Evolutionary conservation across 2,329 filamentous ascomycete genomes (phyloP).

Genomic region (Neonectria punicea): DNA sequence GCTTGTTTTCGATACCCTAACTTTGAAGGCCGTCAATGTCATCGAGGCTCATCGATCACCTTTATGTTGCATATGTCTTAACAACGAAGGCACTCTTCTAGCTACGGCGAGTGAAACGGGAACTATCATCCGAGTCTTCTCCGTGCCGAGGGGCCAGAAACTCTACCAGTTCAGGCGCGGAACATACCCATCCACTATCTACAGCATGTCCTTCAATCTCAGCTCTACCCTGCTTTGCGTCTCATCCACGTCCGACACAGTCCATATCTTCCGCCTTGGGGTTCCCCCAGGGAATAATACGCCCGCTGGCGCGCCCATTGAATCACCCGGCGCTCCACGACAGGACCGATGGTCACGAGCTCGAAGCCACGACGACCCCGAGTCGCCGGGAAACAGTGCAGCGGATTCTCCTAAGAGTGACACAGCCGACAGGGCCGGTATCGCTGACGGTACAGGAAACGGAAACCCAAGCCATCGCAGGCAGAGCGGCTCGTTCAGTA

Average conservation of each 20-base stretch:
- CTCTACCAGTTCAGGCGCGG: constrained; percentile 96
- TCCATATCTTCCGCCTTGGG: constrained; percentile 91
- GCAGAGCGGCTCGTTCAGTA: constrained; percentile 83
- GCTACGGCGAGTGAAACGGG: constrained; percentile 97
- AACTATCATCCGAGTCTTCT: constrained; percentile 96
- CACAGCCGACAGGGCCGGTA: constrained; percentile 50
- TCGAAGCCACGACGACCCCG: constrained; percentile 60
- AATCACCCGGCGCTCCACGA: constrained; percentile 54
- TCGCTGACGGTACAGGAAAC: constrained; percentile 41
- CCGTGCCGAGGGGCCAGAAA: constrained; percentile 89
- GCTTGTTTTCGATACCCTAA: constrained; percentile 89
- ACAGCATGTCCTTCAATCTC: constrained; percentile 98
- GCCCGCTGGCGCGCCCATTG: constrained; percentile 49
- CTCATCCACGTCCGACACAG: constrained; percentile 94
- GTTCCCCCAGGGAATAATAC: constrained; percentile 55
- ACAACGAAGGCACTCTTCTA: constrained; percentile 89
- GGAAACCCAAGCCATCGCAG: constrained; percentile 52
- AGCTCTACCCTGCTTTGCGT: constrained; percentile 93
- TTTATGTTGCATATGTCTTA: constrained; percentile 88
- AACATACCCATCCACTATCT: constrained; percentile 95
- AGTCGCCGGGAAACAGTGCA: constrained; percentile 55
- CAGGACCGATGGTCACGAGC: constrained; percentile 65
- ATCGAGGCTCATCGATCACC: constrained; percentile 95
- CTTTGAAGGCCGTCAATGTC: constrained; percentile 92
- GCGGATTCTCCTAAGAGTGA: constrained; percentile 66